Evolutionary conservation across 768 basidiomycete genomes (phyloP).

Genomic region (Suillus bovinus): DNA sequence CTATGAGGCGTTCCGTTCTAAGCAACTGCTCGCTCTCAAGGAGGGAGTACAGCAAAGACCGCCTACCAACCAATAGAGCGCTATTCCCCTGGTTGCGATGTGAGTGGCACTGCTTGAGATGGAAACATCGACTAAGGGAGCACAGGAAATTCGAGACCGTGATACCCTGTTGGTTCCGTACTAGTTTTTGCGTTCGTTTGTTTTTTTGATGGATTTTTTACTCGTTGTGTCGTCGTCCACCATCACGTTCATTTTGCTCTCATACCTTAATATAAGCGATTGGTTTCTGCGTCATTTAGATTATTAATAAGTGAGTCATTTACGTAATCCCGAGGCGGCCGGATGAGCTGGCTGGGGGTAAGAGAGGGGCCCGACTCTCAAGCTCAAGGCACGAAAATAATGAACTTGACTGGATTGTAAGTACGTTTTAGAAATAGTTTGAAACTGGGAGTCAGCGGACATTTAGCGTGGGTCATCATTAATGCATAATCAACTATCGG

Average conservation of each 20-base stretch:
- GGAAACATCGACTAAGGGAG: not conserved
- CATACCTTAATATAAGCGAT: slow-evolving; percentile 7
- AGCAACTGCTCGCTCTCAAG: slow-evolving; percentile 95
- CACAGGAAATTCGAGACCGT: slow-evolving; percentile 6
- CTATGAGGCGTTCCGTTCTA: slow-evolving; percentile 99
- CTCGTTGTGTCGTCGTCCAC: slow-evolving; percentile 7
- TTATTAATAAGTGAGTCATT: not conserved
- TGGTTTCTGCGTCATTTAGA: slow-evolving; percentile 1
- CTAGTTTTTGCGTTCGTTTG: slow-evolving; percentile 15
- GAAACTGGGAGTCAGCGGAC: not conserved
- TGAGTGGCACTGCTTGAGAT: not conserved
- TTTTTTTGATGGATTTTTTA: slow-evolving; percentile 14
- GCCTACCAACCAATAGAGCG: slow-evolving; percentile 32
- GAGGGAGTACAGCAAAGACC: slow-evolving; percentile 84
- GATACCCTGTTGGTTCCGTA: slow-evolving; percentile 17
- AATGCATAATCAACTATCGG: slow-evolving; percentile 3
- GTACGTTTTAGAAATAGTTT: no score
- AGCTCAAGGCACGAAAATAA: not conserved
- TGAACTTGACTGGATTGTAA: no score
- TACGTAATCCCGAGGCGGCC: no score
- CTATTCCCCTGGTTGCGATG: slow-evolving; percentile 5
- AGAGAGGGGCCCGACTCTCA: not conserved
- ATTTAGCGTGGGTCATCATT: not conserved
- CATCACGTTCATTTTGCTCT: slow-evolving; percentile 18
- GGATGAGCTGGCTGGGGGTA: no score